A percentile compares a stretch with the other conserved stretches of the same genome.
Evolutionary conservation across 805 yeast species (phyloP).

Genomic region (Yamadazyma paraphyllophila): DNA sequence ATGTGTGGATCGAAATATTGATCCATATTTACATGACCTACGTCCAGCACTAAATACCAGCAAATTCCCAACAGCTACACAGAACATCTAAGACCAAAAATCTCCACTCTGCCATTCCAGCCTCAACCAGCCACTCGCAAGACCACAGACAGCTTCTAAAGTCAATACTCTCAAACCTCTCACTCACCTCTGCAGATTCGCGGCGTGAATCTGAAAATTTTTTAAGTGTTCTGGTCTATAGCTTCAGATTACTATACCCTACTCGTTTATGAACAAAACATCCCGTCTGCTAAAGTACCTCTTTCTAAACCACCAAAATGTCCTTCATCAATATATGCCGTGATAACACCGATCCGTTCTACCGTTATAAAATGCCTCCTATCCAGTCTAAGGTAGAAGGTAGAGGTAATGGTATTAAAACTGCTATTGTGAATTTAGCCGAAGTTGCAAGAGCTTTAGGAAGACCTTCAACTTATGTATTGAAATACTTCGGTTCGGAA

Average conservation of each 20-base stretch:
- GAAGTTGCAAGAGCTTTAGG: conserved; percentile 94
- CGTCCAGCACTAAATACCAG: not conserved
- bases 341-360: conserved; percentile 96
- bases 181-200: not conserved
- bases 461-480: conserved; percentile 88
- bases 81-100: too few species aligned
- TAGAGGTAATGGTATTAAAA: conserved; percentile 98
- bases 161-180: not conserved
- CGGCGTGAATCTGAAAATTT: not conserved
- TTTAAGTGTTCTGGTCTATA: not conserved
- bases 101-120: too few species aligned
- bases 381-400: conserved; percentile 97
- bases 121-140: too few species aligned
- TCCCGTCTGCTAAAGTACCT: not conserved
- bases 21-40: not conserved
- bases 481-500: conserved; percentile 94
- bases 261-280: conserved; percentile 6
- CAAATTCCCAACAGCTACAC: too few species aligned
- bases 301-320: conserved; percentile 41
- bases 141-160: not conserved
- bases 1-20: too few species aligned
- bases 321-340: conserved; percentile 91
- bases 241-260: not conserved
- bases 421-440: conserved; percentile 83
- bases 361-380: conserved; percentile 99